Percentiles rank a stretch among this genome's conserved stretches.
Conservation (phyloP, 225 moss, liverwort and hornwort species). For the Takakia lepidozioides region DNA sequence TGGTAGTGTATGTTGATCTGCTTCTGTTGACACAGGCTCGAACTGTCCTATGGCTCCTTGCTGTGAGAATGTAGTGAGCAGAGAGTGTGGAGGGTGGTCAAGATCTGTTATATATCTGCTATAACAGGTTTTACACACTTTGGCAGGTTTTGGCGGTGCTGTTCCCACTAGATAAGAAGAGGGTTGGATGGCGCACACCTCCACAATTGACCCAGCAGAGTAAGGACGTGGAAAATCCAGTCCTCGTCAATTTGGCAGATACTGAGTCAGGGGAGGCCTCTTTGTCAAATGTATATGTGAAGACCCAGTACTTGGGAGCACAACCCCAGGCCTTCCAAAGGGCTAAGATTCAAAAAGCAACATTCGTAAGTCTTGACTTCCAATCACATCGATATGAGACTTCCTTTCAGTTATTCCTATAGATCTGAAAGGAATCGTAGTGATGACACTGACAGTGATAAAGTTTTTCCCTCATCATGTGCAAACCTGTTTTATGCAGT, state of each 20-base stretch:
- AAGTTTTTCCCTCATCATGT: no score
- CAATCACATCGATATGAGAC: no score
- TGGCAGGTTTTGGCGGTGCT: conserved; percentile 49
- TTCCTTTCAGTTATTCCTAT: no score
- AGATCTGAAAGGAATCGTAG: no score
- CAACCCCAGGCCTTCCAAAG: conserved; percentile 1
- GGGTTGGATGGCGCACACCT: conserved; percentile 20
- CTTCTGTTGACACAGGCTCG: no score
- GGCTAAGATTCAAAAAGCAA: conserved; percentile 8
- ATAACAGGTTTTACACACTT: background rate
- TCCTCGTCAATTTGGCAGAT: conserved; percentile 28
- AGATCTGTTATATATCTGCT: no score
- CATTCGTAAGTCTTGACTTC: conserved; percentile 13
- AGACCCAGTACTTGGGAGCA: conserved; percentile 4
- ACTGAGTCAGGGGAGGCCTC: conserved; percentile 27
- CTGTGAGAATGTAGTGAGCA: no score
- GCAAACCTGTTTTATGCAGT: no score
- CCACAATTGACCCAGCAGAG: conserved; percentile 11
- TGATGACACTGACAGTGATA: no score
- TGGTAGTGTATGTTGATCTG: no score
- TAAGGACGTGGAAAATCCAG: conserved; percentile 11
- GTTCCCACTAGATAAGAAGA: conserved; percentile 40
- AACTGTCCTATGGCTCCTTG: no score
- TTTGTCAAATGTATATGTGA: conserved; percentile 10
- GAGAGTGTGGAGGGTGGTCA: no score